A percentile compares a stretch with the other conserved stretches of the same genome.
phyloP scores from a whole-genome alignment of 345 rosid genomes.

The Anacardium occidentale region DNA sequence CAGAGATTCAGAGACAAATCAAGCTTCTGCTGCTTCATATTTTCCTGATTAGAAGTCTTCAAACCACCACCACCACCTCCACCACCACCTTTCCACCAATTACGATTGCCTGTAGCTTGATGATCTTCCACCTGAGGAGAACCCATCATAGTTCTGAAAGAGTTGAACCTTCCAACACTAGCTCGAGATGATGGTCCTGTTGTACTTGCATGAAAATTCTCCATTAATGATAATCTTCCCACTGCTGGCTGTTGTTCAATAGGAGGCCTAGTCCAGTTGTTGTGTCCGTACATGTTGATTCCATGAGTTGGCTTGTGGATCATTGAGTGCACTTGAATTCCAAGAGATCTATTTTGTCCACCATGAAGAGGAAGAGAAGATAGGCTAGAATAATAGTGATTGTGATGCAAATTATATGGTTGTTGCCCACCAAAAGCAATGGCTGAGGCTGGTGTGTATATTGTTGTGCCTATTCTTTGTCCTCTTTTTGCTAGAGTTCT shows the following conservation, averaged over 20 bases:
- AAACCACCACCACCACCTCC: conserved; percentile 14
- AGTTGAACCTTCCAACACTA: conserved; percentile 41
- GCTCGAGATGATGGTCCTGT: conserved; percentile 23
- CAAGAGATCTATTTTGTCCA: conserved; percentile 50
- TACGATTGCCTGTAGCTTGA: conserved; percentile 12
- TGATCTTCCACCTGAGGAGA: conserved; percentile 30
- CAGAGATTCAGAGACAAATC: conserved; percentile 72
- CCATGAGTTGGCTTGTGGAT: conserved; percentile 48
- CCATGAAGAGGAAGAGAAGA: conserved; percentile 56
- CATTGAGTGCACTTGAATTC: conserved; percentile 64
- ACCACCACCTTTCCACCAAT: conserved; percentile 30
- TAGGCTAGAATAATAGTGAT: conserved; percentile 34
- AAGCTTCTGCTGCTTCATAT: conserved; percentile 46
- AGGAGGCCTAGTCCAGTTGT: conserved; percentile 48
- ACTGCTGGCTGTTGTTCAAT: conserved; percentile 55
- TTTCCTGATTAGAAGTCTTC: conserved; percentile 41
- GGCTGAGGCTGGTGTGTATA: conserved; percentile 11
- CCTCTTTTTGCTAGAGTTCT: conserved; percentile 78
- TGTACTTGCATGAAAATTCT: conserved; percentile 22
- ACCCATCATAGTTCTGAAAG: conserved; percentile 28
- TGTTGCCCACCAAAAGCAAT: conserved; percentile 41
- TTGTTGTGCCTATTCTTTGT: conserved; percentile 37
- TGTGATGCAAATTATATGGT: conserved; percentile 39
- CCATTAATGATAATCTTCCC: conserved; percentile 41
- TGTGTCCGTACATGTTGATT: conserved; percentile 33